Evolutionary conservation across 306 rosid genomes (phyloP).

Genomic region (Malus domestica): DNA sequence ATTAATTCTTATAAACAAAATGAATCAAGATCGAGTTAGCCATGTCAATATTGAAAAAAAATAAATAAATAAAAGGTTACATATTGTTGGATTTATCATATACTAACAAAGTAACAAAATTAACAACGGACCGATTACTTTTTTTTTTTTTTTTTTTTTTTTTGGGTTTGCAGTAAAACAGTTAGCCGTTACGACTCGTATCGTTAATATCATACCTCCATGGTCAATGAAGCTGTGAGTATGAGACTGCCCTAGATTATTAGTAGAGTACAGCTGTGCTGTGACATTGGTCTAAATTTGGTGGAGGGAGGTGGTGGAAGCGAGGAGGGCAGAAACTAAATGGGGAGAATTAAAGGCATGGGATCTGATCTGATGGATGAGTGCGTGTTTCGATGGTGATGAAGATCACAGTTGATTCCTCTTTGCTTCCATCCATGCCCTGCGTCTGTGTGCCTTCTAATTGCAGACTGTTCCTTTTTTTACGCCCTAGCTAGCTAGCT

Average conservation of each 20-base stretch:
- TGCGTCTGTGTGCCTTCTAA: neutral
- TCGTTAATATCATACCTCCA: neutral
- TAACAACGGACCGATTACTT: no score
- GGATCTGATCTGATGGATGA: neutral
- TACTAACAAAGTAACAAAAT: no score
- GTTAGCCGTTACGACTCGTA: no score
- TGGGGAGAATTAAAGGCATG: neutral
- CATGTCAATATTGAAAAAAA: no score
- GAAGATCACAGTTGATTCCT: neutral
- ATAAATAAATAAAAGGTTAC: no score
- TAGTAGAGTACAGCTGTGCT: no score
- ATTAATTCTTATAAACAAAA: neutral
- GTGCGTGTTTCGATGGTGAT: constrained; percentile 6
- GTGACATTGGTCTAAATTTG: neutral
- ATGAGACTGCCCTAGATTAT: neutral
- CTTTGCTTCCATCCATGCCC: neutral
- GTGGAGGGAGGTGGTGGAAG: neutral
- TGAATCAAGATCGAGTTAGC: neutral
- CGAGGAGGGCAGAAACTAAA: neutral
- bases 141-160: no score
- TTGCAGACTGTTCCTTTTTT: neutral
- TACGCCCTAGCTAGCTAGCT: neutral
- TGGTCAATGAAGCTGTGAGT: neutral
- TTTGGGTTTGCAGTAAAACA: no score
- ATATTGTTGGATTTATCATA: neutral